Conservation (phyloP, 1,139 yeast species). For the Blastobotrys serpentis region DNA sequence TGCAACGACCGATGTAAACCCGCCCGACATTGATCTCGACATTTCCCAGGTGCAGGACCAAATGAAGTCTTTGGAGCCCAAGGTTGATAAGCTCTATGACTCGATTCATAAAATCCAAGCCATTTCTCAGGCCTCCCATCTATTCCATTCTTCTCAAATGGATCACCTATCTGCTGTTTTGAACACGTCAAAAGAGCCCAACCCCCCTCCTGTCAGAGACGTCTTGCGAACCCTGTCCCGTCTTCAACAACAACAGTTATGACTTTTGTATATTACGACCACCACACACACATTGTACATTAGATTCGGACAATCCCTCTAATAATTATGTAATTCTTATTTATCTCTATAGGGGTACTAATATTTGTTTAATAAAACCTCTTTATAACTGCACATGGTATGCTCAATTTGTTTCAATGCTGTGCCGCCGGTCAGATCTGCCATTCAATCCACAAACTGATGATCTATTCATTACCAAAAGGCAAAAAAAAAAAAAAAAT, state of each 20-base stretch:
- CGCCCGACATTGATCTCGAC: not conserved
- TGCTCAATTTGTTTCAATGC: no score
- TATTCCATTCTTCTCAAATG: conserved; percentile 19
- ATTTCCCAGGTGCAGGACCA: not conserved
- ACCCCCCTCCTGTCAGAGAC: conserved; percentile 16
- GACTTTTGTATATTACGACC: conserved; percentile 2
- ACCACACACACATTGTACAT: not conserved
- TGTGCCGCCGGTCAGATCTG: no score
- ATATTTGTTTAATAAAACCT: no score
- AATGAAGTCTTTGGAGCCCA: conserved; percentile 10
- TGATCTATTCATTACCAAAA: no score
- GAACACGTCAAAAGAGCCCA: conserved; percentile 1
- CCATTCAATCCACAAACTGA: no score
- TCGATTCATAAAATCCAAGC: conserved; percentile 18
- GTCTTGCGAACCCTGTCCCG: conserved; percentile 24
- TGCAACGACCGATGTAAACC: not conserved
- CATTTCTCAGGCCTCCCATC: conserved; percentile 18
- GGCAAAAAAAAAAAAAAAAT: no score
- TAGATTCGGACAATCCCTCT: not conserved
- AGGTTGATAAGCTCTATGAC: conserved; percentile 16
- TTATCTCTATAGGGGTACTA: no score
- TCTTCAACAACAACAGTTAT: conserved; percentile 10
- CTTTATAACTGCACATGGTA: no score
- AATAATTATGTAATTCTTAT: not conserved
- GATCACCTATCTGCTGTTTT: conserved; percentile 11